Evolutionary conservation across 1,284 basidiomycete genomes (phyloP), one percentile per base, ranked within the genome.

Genomic region (Leccinum subrobustum): DNA sequence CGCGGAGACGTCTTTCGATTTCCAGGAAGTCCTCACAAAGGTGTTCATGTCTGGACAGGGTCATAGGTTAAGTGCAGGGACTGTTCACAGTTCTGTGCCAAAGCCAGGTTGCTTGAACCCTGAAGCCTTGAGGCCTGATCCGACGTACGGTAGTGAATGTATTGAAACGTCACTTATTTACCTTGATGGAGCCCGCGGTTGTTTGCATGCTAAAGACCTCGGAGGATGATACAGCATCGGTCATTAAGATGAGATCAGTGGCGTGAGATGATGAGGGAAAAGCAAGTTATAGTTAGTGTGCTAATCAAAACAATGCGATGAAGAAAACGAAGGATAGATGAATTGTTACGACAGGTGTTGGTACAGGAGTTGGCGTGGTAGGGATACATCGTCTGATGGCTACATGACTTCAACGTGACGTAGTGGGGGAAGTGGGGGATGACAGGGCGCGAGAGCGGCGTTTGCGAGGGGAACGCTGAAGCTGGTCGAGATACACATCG

Each of bases 401-500:
- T 63, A 60, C 56, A 33, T 29, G 51, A 52, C 33, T 33, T 72
- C 59, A 72, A 20, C 62, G 65, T 56, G 66, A 55, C 60, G 72
- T 66, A 18, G n/a, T 63, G 33, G 67, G 70, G 25, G 67, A 69
- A 18, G n/a, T 63, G n/a, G 67, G 70, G 25, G 67, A 69, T 9
- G 60, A 64, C 6, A 68, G 62, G 35, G 65, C 60, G 20, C 67
- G 68, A 20, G 61, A 48, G 48, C 60, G 67, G 56, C 63, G 67
- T 67, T 79, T 78, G 60, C 71, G 77, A 57, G 76, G 71, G n/a
- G 74, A 77, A 27, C 75, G 75, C 35, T 76, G 75, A 44, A 79
- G 66, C 58, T 68, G 71, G 42, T 81, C 74, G 35, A 82, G 65
- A 63, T 82, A 84, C 18, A 87, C 83, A 64, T 88, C 87, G 63